phyloP scores from a whole-genome alignment of 257 asterid genomes.

The Solanum bulbocastanum region DNA sequence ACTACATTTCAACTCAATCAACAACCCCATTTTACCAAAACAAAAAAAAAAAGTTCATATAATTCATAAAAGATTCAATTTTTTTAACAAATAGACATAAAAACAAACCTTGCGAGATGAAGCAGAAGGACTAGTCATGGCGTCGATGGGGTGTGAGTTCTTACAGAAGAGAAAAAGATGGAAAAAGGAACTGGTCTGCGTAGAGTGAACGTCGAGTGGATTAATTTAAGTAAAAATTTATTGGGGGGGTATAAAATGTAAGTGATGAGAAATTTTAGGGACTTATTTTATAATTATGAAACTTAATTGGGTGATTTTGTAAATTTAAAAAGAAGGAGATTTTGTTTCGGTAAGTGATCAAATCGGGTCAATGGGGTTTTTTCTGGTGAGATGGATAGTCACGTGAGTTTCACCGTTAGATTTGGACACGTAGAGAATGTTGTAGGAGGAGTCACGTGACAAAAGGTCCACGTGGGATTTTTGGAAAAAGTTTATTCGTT shows the following conservation, averaged over 20 bases:
- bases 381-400: not conserved
- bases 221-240: not conserved
- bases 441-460: not conserved
- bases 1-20: not conserved
- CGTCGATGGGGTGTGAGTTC: not conserved
- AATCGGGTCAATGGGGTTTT: not conserved
- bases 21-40: not conserved
- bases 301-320: not conserved
- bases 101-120: conserved; percentile 17
- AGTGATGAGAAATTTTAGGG: not conserved
- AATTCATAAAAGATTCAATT: not conserved
- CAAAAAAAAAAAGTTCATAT: not conserved
- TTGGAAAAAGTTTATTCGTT: not conserved
- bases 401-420: not conserved
- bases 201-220: not conserved
- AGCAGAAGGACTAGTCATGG: conserved; percentile 15
- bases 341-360: not conserved
- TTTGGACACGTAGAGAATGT: not conserved
- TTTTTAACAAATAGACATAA: not conserved
- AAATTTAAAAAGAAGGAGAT: not conserved
- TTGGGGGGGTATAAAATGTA: not conserved
- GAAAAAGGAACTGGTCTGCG: not conserved
- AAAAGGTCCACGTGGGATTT: not conserved
- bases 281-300: not conserved
- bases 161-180: not conserved